A percentile compares a stretch with the other conserved stretches of the same genome.
phyloP scores from a whole-genome alignment of 2,329 filamentous ascomycete genomes.

The Trichophyton verrucosum region DNA sequence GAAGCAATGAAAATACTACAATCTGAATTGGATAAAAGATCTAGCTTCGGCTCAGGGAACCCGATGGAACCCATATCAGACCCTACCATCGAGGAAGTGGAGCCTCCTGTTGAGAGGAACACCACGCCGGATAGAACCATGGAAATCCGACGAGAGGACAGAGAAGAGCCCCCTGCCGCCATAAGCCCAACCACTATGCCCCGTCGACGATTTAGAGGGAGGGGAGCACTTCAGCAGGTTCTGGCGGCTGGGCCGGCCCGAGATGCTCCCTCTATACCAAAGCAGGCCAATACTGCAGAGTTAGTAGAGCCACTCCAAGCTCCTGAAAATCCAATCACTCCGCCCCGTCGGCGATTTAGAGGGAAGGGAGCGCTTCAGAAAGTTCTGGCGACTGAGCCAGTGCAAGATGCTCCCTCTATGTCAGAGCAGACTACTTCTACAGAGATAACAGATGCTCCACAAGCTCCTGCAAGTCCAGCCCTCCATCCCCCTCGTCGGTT shows the following conservation, averaged over 20 bases:
- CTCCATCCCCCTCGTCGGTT: neutral
- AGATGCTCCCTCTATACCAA: neutral
- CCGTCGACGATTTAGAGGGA: neutral
- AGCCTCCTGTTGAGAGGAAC: neutral
- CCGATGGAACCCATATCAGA: neutral
- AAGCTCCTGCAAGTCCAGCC: neutral
- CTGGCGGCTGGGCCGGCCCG: neutral
- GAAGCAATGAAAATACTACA: conserved; percentile 16
- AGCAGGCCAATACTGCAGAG: neutral
- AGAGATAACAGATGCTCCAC: neutral
- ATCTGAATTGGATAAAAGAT: conserved; percentile 21
- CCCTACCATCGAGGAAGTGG: neutral
- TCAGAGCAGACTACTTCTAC: neutral
- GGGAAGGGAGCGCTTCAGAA: neutral
- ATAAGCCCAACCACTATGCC: neutral
- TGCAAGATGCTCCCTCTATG: neutral
- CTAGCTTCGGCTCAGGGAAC: conserved; percentile 15
- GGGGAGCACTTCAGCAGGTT: neutral
- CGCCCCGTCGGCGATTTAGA: neutral
- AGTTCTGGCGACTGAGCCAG: neutral
- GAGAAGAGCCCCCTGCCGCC: neutral
- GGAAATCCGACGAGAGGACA: neutral
- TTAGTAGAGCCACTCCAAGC: neutral
- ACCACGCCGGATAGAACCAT: neutral
- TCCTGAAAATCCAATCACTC: neutral